Percentiles rank a stretch among this genome's conserved stretches.
Conservation (phyloP, 2,329 filamentous ascomycete species). For the Basipetospora sp. region DNA sequence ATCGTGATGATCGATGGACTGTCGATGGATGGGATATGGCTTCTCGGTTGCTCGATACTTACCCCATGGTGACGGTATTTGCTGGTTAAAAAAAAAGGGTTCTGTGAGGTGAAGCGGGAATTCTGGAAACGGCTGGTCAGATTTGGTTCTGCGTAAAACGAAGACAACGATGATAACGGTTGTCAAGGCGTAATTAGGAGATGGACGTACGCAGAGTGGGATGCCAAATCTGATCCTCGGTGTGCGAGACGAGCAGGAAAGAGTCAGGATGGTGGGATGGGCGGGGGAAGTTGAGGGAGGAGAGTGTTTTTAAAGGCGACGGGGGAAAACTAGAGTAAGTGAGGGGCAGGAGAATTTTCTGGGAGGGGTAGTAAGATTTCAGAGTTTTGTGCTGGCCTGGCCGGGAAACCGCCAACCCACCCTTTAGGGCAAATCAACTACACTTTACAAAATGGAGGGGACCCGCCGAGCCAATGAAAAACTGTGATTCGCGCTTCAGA, state of each 20-base stretch:
- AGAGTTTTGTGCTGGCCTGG: slow-evolving; percentile 7
- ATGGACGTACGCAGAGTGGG: slow-evolving; percentile 6
- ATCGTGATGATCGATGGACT: background rate
- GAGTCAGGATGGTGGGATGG: slow-evolving; percentile 4
- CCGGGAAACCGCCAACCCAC: slow-evolving; percentile 6
- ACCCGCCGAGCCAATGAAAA: slow-evolving; percentile 1
- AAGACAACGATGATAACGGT: slow-evolving; percentile 1
- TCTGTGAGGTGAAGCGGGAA: background rate
- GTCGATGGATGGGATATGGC: background rate
- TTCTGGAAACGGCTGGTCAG: too few species aligned
- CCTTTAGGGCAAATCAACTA: slow-evolving; percentile 5
- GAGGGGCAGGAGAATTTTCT: slow-evolving; percentile 6
- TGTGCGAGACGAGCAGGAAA: slow-evolving; percentile 6
- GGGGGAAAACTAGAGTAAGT: slow-evolving; percentile 1
- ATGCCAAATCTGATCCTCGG: slow-evolving; percentile 7
- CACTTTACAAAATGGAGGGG: background rate
- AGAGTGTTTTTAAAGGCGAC: slow-evolving; percentile 6
- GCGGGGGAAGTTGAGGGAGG: slow-evolving; percentile 3
- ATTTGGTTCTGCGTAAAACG: too few species aligned
- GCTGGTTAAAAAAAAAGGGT: slow-evolving; percentile 8
- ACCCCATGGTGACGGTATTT: slow-evolving; percentile 24
- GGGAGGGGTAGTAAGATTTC: slow-evolving; percentile 7
- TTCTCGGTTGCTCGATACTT: too few species aligned
- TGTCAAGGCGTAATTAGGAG: too few species aligned
- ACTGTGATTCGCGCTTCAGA: background rate